Base-by-base conservation (phyloP, 345 rosid genomes). In the Gossypium stocksii region DNA sequence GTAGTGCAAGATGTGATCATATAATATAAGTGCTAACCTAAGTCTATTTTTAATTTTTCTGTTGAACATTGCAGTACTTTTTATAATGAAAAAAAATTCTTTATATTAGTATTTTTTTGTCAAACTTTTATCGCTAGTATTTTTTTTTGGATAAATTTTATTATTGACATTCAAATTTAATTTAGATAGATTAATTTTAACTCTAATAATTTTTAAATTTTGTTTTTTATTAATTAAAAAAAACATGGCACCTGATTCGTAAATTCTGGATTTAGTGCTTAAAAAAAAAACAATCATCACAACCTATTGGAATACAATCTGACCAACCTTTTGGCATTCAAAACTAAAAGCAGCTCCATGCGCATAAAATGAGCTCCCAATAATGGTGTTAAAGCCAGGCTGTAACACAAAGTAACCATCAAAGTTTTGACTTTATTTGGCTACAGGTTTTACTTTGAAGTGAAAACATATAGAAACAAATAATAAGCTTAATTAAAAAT, bases 361-460 rank as follows among this genome's bases (percentile, higher is more conserved):
- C 10, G 44, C 23, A 23, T 15, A 34, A 3, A n/a, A 8, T 27
- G 41, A 25, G 44, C 59, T 51, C 9, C 60, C 60, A 51, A 23
- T 12, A n/a, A 69, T 29, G 45, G 59, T 25, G 57, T 13, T 67
- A 67, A 71, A 71, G 62, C 34, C 19, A 51, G 58, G 46, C 4
- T n/a, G 25, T 17, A 71, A 9, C 62, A 19, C n/a, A 29, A 57
- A 8, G 49, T 20, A 57, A 71, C 65, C 29, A 58, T 72, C 66
- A 3, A 22, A 9, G 34, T 72, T 72, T 43, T 58, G 66, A 60
- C 75, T 58, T 71, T 43, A 1, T 14, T 70, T 22, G 20, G 22
- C 53, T 22, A 7, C 44, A 45, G 72, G 54, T 65, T 57, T 57
- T 71, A 22, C 17, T 66, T 59, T 45, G 7, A 70, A 74, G 76